Base-by-base conservation (phyloP, 805 yeast genomes). In the Wickerhamiella siamensis region DNA sequence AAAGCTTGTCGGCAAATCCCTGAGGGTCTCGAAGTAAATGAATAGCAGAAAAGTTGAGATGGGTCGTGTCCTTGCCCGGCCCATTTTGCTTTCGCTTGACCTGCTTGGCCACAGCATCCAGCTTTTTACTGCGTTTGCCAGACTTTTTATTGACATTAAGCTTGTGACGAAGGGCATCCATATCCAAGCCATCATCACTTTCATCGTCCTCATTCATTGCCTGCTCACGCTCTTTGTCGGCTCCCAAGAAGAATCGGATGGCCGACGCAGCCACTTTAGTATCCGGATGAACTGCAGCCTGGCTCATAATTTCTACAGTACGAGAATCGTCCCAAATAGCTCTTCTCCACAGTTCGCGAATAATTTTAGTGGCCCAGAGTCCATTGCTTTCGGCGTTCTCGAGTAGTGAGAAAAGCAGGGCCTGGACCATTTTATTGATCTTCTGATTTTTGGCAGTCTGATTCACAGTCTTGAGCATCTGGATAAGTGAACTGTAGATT, bases 251-350 rank as follows among this genome's bases (percentile, higher is more conserved):
- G 62, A 91, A 91, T 54, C 75, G 69, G 24, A 83, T 91, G 47
- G 95, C 98, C 2, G 96, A 81, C 42, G 80, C 66, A 5, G 94
- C 79, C 38, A 91, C 91, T 62, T 91, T 91, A 14, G 70, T 66
- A 53, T 91, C 94, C 14, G 79, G 78, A 55, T 86, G 95, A 47
- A 83, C 62, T 2, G 96, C 84, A 1, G 97, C 96, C 53, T 84
- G 91, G 1, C 94, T 79, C 97, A 91, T 87, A 55, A 91, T 76
- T 61, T 91, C 98, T n/a, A 91, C 94, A 0, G 97, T 80, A 54
- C 96, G 70, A 0, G 94, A 74, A 59, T 91, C 99, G 60, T 86
- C 96, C 99, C 99, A 91, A 44, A 91, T 82, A 56, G 94, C 94
- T 58, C 97, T 73, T 66, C 95, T 74, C 99, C 99, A 91, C 40